Conservation (phyloP, 768 basidiomycete genomes). For the Holtermanniella nyarrowii region DNA sequence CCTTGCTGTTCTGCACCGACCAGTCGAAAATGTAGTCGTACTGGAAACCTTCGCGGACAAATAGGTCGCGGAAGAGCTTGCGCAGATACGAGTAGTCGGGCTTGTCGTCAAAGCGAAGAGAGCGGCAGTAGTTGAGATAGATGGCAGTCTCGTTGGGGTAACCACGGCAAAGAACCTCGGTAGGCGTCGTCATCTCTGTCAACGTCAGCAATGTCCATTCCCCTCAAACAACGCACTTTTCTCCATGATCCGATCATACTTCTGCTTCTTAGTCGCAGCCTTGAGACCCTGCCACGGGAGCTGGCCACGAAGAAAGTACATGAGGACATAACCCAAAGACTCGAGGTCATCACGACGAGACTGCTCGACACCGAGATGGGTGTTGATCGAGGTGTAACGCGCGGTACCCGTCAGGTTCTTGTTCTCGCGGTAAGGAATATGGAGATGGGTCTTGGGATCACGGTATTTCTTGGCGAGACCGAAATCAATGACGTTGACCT, state of each 20-base stretch:
- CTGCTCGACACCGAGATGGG: slow-evolving; percentile 92
- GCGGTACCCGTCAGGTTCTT: slow-evolving; percentile 99
- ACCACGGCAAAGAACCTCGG: slow-evolving; percentile 85
- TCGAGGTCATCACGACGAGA: slow-evolving; percentile 96
- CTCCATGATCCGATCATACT: slow-evolving; percentile 99
- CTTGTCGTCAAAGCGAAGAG: slow-evolving; percentile 98
- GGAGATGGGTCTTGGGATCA: slow-evolving; percentile 98
- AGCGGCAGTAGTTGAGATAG: slow-evolving; percentile 97
- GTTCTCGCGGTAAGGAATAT: slow-evolving; percentile 99
- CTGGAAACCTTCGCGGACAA: slow-evolving; percentile 93
- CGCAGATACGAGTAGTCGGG: slow-evolving; percentile 99
- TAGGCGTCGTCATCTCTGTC: slow-evolving; percentile 78
- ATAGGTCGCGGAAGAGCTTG: slow-evolving; percentile 94
- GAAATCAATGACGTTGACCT: slow-evolving; percentile 68
- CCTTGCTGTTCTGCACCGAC: slow-evolving; percentile 41
- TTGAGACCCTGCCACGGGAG: slow-evolving; percentile 99
- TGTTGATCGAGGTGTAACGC: slow-evolving; percentile 98
- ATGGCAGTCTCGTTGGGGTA: slow-evolving; percentile 99
- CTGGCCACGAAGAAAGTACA: slow-evolving; percentile 99
- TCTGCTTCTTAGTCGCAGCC: slow-evolving; percentile 99
- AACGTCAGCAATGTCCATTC: slow-evolving; percentile 1
- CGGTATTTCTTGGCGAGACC: slow-evolving; percentile 98
- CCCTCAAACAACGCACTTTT: slow-evolving; percentile 52
- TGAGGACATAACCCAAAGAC: slow-evolving; percentile 95
- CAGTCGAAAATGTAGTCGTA: slow-evolving; percentile 99